Evolutionary conservation across 768 basidiomycete genomes (phyloP).

Genomic region (Kwoniella europaea): DNA sequence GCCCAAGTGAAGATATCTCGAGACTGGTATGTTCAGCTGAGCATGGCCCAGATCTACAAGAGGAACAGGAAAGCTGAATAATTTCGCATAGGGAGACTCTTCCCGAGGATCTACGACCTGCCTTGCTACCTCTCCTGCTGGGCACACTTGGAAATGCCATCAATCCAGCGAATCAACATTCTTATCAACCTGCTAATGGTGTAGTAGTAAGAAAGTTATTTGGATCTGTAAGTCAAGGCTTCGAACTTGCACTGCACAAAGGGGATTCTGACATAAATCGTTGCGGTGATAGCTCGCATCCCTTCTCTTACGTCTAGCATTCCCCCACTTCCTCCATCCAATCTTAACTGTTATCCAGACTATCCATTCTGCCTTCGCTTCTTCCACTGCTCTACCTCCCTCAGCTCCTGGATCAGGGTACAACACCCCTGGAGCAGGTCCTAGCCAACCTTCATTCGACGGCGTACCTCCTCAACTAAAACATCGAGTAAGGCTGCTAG

Average conservation of each 20-base stretch:
- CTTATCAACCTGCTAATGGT: constrained; percentile 66
- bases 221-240: constrained; percentile 69
- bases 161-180: constrained; percentile 45
- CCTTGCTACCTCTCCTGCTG: constrained; percentile 71
- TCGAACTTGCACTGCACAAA: background rate
- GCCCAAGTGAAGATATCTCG: constrained; percentile 90
- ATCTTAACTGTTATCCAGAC: constrained; percentile 69
- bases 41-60: background rate
- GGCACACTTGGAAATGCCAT: constrained; percentile 70
- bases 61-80: background rate
- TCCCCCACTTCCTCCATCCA: constrained; percentile 73
- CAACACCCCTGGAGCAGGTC: constrained; percentile 36
- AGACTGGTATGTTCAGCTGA: constrained; percentile 70
- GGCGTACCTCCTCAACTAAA: background rate
- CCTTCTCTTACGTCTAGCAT: constrained; percentile 67
- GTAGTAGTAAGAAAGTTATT: constrained; percentile 85
- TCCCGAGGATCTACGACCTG: constrained; percentile 66
- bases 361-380: constrained; percentile 68
- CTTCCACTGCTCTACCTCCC: constrained; percentile 61
- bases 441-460: constrained; percentile 5
- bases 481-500: constrained; percentile 30
- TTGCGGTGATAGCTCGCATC: constrained; percentile 73
- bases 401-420: constrained; percentile 45
- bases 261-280: constrained; percentile 16
- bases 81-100: constrained; percentile 69